phyloP scores from a whole-genome alignment of 2,329 filamentous ascomycete species.

The Elsinoe perseae region DNA sequence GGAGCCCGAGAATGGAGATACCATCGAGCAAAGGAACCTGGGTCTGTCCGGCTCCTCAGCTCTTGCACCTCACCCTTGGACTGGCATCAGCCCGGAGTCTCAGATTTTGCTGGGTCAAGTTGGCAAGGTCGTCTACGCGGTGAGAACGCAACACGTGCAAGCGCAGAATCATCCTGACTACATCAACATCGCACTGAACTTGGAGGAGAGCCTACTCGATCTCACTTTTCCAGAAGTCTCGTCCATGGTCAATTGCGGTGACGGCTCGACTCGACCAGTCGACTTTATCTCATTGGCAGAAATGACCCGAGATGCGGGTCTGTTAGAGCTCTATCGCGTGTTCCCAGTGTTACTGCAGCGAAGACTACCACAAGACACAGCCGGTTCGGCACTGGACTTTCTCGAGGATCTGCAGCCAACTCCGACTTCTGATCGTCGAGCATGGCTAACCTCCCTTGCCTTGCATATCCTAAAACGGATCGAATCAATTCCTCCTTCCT shows the following conservation, averaged over 20 bases:
- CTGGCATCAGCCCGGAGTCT: slow-evolving; percentile 39
- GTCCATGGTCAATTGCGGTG: slow-evolving; percentile 45
- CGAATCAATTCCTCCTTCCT: slow-evolving; percentile 44
- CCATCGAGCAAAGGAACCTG: slow-evolving; percentile 23
- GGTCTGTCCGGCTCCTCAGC: neutral
- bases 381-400: neutral
- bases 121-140: slow-evolving; percentile 29
- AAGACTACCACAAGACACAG: slow-evolving; percentile 22
- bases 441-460: slow-evolving; percentile 47
- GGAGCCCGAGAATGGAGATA: neutral
- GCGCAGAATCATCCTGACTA: neutral
- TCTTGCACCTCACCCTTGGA: slow-evolving; percentile 41
- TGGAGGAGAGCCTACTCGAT: slow-evolving; percentile 44
- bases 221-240: slow-evolving; percentile 42
- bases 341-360: slow-evolving; percentile 37
- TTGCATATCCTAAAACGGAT: slow-evolving; percentile 45
- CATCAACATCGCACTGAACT: slow-evolving; percentile 29
- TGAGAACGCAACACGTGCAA: slow-evolving; percentile 16
- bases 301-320: slow-evolving; percentile 45
- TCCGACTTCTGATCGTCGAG: slow-evolving; percentile 6
- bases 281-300: slow-evolving; percentile 49
- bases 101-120: slow-evolving; percentile 41
- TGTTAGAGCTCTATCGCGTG: slow-evolving; percentile 49
- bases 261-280: slow-evolving; percentile 45
- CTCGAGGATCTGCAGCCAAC: neutral